A percentile compares a stretch with the other conserved stretches of the same genome.
These are phyloP conservation scores for Phytophthora meadii DNA, from an alignment of 352 stramenopile species.

Conservation along the genomic window DNA sequence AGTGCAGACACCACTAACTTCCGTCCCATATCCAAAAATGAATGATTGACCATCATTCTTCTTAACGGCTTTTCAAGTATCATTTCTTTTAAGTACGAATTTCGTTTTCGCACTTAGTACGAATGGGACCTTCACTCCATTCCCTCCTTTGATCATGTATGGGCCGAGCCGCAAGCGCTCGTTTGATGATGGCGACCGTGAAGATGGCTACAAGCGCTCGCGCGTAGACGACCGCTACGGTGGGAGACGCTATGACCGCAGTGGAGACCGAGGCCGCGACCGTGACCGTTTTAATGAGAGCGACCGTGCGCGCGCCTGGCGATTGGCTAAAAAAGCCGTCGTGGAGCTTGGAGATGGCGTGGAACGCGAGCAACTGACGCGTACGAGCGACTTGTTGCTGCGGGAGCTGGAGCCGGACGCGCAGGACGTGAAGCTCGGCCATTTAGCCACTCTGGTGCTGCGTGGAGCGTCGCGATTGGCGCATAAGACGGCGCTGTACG, in stretches of 20 bases:
- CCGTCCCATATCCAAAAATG: too few relatives aligned
- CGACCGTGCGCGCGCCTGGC: slow-evolving; percentile 73
- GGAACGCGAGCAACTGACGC: slow-evolving; percentile 59
- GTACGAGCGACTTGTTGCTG: slow-evolving; percentile 49
- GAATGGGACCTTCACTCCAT: background rate
- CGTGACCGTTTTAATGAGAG: slow-evolving; percentile 58
- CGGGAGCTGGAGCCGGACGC: slow-evolving; percentile 62
- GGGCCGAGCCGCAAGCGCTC: slow-evolving; percentile 64
- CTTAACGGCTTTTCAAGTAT: slow-evolving; percentile 9
- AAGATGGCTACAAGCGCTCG: slow-evolving; percentile 67
- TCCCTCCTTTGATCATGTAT: slow-evolving; percentile 30
- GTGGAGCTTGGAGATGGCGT: slow-evolving; percentile 74
- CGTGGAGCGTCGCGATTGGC: slow-evolving; percentile 58
- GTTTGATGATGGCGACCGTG: slow-evolving; percentile 57
- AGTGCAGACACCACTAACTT: background rate
- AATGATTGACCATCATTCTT: background rate
- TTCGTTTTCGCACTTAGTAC: background rate
- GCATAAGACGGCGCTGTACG: slow-evolving; percentile 80
- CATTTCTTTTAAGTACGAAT: too few relatives aligned
- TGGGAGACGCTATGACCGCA: slow-evolving; percentile 44
- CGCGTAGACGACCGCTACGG: slow-evolving; percentile 53
- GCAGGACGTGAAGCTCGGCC: slow-evolving; percentile 61
- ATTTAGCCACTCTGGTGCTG: slow-evolving; percentile 64
- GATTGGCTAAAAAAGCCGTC: slow-evolving; percentile 76
- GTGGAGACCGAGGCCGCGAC: slow-evolving; percentile 23